Evolutionary conservation across 1,284 basidiomycete species (phyloP), one percentile per base, ranked within the genome.

Genomic region (Apiotrichum porosum): DNA sequence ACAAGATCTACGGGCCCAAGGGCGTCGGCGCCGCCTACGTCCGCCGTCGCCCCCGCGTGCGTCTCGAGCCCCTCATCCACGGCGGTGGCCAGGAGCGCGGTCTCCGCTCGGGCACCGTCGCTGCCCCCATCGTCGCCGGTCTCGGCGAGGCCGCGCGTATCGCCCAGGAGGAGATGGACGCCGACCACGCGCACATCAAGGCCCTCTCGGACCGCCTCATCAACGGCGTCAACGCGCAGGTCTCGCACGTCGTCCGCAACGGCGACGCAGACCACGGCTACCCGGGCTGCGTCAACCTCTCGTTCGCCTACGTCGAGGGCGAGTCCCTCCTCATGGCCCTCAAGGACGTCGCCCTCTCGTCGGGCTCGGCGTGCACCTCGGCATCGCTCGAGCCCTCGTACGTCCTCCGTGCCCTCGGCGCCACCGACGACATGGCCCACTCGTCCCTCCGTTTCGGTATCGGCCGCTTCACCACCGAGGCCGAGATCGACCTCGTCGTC

Each of bases 1-100:
- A 99, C 79, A 99, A 99, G 77, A 75, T 99, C 15, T 99, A 99
- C 73, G 95, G 95, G 3, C 95, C 95, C 6, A 99, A 98, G 76
- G 95, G 95, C 15, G 75, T 98, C 38, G 95, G 95, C 31, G 94
- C 90, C 5, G 86, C 86, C 17, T 98, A 97, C 74, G 91, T 99
- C 42, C 82, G 95, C 48, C 78, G 95, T 61, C 77, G 93, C 59
- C 95, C 95, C 3, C 80, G 95, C 58, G 95, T 98, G 37, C 81
- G 95, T 52, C 75, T 98, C 60, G 95, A 98, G 71, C 94, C 95
- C 1, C 85, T 98, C 62, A 79, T 99, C 55, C 92, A 83, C 60
- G 95, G 95, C 51, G 95, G 95, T 66, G 95, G 95, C 6, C 95
- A 99, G 75, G 95, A 99, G 76, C 83, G 95, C 57, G 95, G 95